These are phyloP conservation scores for Quercus lobata DNA, from an alignment of 331 rosid species.

Conservation along the genomic window DNA sequence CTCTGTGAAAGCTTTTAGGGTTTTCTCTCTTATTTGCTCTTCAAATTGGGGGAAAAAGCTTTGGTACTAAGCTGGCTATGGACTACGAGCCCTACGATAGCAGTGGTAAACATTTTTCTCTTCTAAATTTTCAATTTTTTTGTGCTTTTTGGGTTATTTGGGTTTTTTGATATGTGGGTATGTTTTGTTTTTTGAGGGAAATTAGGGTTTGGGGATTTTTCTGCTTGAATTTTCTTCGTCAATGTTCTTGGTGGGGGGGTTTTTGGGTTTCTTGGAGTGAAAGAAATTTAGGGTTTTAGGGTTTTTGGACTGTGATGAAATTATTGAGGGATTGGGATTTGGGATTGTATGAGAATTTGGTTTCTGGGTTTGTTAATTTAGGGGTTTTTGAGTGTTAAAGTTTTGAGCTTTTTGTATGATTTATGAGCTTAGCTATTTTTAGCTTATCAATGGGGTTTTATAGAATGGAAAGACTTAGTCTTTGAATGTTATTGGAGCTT, in stretches of 20 bases:
- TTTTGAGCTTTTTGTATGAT: background rate
- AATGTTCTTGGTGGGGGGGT: background rate
- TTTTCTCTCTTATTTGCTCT: background rate
- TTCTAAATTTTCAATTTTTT: background rate
- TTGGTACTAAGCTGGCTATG: slow-evolving; percentile 61
- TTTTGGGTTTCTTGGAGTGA: background rate
- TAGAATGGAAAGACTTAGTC: background rate
- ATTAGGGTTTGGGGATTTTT: slow-evolving; percentile 15
- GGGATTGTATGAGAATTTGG: background rate
- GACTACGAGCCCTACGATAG: slow-evolving; percentile 92
- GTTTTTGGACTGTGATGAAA: background rate
- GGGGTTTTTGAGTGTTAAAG: background rate
- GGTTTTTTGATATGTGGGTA: slow-evolving; percentile 7
- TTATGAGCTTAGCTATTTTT: background rate
- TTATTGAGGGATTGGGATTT: background rate
- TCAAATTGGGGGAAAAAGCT: slow-evolving; percentile 14
- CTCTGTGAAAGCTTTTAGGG: slow-evolving; percentile 5
- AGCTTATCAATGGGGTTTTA: background rate
- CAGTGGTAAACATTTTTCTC: slow-evolving; percentile 54
- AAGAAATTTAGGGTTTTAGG: background rate
- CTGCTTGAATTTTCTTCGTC: background rate
- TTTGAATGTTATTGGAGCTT: background rate
- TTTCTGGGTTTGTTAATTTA: background rate
- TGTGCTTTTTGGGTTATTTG: slow-evolving; percentile 13
- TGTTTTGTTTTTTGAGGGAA: background rate